phyloP scores from a whole-genome alignment of 2,329 filamentous ascomycete species.

The Colletotrichum somersetense region DNA sequence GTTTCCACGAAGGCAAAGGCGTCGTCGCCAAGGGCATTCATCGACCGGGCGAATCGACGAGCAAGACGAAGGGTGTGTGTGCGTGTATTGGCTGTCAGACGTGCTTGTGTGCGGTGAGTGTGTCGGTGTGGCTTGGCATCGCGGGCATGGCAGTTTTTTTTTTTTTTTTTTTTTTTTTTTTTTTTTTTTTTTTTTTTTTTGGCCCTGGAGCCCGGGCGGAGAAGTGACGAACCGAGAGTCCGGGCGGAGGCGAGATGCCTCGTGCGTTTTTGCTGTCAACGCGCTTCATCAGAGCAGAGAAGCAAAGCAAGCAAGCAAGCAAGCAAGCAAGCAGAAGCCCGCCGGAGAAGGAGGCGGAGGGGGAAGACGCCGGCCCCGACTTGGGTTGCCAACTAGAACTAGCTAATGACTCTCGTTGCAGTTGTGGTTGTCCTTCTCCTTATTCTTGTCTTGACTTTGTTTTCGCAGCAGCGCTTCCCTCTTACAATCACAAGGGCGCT shows the following conservation, averaged over 20 bases:
- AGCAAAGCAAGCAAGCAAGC: no score
- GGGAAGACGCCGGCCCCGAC: background rate
- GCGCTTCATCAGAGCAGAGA: background rate
- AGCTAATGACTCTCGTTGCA: no score
- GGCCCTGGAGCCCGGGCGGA: background rate
- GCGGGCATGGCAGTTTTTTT: slow-evolving; percentile 8
- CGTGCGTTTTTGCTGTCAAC: background rate
- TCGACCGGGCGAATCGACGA: background rate
- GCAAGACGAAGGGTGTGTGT: slow-evolving; percentile 17
- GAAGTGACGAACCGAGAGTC: slow-evolving; percentile 4
- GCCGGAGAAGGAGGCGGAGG: background rate
- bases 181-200: background rate
- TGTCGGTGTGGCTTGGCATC: slow-evolving; percentile 22
- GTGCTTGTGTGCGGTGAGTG: background rate
- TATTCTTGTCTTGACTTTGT: background rate
- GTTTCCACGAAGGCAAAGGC: background rate
- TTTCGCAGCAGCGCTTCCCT: background rate
- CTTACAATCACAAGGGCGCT: background rate
- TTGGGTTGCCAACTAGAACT: background rate
- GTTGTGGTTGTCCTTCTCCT: background rate
- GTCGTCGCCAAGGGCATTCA: background rate
- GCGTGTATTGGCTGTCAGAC: background rate
- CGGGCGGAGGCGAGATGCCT: background rate
- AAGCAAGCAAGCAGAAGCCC: no score
- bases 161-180: no score